Percentiles rank a stretch among this genome's conserved stretches.
These are phyloP conservation scores for Nicotiana attenuata DNA, from an alignment of 257 asterid species.

Conservation along the genomic window DNA sequence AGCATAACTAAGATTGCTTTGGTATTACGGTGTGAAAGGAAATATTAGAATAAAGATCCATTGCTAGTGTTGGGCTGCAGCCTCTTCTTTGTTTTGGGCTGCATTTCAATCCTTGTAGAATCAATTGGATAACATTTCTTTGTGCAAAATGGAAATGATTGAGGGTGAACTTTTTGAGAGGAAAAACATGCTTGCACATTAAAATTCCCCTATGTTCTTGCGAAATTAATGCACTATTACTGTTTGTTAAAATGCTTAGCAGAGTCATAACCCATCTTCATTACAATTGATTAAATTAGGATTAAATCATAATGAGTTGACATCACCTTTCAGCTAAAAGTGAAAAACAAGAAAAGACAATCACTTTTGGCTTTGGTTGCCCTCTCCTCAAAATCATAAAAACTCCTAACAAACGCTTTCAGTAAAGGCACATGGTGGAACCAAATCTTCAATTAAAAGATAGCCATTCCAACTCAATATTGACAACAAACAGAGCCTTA, in stretches of 20 bases:
- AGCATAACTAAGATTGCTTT: not conserved
- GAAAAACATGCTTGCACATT: not conserved
- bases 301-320: not conserved
- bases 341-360: not conserved
- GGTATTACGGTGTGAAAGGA: not conserved
- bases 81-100: not conserved
- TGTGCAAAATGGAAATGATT: not conserved
- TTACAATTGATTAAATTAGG: not conserved
- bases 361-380: not conserved
- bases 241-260: not conserved
- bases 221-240: not conserved
- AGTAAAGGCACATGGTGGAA: conserved; percentile 18
- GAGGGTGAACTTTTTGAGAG: not conserved
- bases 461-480: not conserved
- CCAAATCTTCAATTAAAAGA: not conserved
- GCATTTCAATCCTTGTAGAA: not conserved
- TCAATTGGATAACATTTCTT: not conserved
- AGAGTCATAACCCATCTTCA: not conserved
- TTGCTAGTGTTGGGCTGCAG: not conserved
- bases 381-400: conserved; percentile 9
- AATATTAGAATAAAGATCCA: not conserved
- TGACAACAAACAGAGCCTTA: too few species aligned
- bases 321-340: conserved; percentile 3
- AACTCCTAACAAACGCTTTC: conserved; percentile 5
- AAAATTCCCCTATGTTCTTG: not conserved